Base-by-base conservation (phyloP, 805 yeast genomes). In the Candida bentonensis region DNA sequence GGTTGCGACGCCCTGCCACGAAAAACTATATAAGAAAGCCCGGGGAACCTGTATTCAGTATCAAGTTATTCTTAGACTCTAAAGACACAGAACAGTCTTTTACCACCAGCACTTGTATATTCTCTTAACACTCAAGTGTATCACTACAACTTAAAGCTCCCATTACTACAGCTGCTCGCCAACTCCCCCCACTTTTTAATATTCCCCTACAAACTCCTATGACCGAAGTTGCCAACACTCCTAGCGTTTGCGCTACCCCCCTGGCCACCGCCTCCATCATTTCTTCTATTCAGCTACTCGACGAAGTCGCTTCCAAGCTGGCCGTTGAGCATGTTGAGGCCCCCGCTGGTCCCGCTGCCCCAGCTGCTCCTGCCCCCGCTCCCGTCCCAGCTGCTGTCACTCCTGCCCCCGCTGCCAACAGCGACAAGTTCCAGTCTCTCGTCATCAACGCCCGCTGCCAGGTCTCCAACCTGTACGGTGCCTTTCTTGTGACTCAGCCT, bases 391-490 rank as follows among this genome's bases (percentile, higher is more conserved):
- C n/a, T n/a, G n/a, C n/a, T n/a, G n/a, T n/a, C n/a, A 25, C 27
- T 13, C 27, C 27, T 9, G 27, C 27, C 13, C 36, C 36, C 5
- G 20, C 5, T 13, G 20, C 7, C 17, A n/a, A 4, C 7, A 17
- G 36, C 20, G 36, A 30, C 36, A 30, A 30, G 36, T 30, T 30
- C 17, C 36, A 30, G 36, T n/a, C 11, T 13, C 17, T 30, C 17
- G 36, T 30, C n/a, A 69, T 79, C 25, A 44, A 42, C 23, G 55
- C 46, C 25, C 47, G 63, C n/a, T 53, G 61, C 50, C 45, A 46
- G 22, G 55, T 60, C 34, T 45, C 61, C 15, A 47, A 46, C 20
- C 50, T 60, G 22, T 60, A 59, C 45, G 53, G 53, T 20, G 51
- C 46, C 27, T 51, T 60, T 36, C 52, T 60, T n/a, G 48, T 51